phyloP scores from a whole-genome alignment of 352 stramenopile species.

The Thalassiosira oceanica region DNA sequence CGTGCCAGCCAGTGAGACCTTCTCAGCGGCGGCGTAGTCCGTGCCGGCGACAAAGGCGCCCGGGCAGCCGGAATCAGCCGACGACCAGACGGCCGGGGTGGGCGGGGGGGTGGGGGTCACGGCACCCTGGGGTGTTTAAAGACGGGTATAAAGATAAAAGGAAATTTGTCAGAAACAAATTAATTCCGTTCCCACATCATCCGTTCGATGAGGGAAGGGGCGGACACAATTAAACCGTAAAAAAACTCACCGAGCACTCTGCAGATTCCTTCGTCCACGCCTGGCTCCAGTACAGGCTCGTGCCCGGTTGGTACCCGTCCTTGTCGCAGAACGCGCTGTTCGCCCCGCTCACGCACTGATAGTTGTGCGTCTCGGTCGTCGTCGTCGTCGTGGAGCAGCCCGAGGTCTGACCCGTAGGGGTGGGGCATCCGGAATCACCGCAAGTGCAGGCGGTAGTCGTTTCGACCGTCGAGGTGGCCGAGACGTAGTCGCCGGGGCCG shows the following conservation, averaged over 20 bases:
- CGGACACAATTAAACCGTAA: conserved; percentile 1
- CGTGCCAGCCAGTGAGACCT: neutral
- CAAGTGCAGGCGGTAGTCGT: no score
- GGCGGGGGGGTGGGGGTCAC: neutral
- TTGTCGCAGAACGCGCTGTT: neutral
- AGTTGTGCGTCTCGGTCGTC: neutral
- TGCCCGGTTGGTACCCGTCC: neutral
- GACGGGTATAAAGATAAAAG: no score
- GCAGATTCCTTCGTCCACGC: neutral
- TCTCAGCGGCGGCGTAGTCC: conserved; percentile 1
- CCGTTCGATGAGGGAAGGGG: no score
- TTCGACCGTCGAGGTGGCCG: neutral
- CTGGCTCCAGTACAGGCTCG: neutral
- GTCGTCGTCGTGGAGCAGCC: neutral
- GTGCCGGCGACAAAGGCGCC: neutral
- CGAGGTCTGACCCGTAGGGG: neutral
- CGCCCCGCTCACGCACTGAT: conserved; percentile 5
- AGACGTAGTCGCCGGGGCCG: conserved; percentile 1
- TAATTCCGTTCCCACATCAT: no score
- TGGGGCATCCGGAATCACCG: no score
- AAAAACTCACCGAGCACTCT: conserved; percentile 2
- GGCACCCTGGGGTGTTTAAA: no score
- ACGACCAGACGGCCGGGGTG: conserved; percentile 2
- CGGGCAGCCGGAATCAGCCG: conserved; percentile 12
- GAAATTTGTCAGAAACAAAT: no score